Evolutionary conservation across 2,329 filamentous ascomycete species (phyloP).

Genomic region (Hymenoscyphus albidus): DNA sequence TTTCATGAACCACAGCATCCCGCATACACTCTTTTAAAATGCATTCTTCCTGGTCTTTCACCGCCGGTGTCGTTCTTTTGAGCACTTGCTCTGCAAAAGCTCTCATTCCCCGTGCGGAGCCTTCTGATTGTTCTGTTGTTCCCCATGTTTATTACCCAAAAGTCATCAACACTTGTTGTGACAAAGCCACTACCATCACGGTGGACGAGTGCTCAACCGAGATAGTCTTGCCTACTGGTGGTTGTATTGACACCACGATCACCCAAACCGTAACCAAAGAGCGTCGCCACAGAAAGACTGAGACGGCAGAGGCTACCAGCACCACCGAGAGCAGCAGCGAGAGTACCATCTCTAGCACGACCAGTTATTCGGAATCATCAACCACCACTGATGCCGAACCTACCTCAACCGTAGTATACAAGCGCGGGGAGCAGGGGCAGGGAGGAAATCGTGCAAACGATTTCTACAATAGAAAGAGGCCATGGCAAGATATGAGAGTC

Average conservation of each 20-base stretch:
- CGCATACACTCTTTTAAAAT: background rate
- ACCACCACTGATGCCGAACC: background rate
- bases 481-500: background rate
- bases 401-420: background rate
- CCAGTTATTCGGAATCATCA: too few species aligned
- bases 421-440: background rate
- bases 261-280: background rate
- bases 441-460: background rate
- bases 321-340: too few species aligned
- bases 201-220: background rate
- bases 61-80: constrained; percentile 2
- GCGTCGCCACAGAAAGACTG: background rate
- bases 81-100: constrained; percentile 1
- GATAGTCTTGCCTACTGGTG: background rate
- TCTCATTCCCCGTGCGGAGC: background rate
- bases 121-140: background rate
- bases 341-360: background rate
- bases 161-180: background rate
- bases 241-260: background rate
- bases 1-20: constrained; percentile 2
- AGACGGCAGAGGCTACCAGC: background rate
- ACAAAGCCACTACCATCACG: background rate
- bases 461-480: background rate
- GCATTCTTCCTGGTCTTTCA: constrained; percentile 4
- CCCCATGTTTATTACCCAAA: background rate